These are phyloP conservation scores for Macrophomina pseudophaseolina DNA, from an alignment of 2,329 filamentous ascomycete genomes.

Conservation along the genomic window DNA sequence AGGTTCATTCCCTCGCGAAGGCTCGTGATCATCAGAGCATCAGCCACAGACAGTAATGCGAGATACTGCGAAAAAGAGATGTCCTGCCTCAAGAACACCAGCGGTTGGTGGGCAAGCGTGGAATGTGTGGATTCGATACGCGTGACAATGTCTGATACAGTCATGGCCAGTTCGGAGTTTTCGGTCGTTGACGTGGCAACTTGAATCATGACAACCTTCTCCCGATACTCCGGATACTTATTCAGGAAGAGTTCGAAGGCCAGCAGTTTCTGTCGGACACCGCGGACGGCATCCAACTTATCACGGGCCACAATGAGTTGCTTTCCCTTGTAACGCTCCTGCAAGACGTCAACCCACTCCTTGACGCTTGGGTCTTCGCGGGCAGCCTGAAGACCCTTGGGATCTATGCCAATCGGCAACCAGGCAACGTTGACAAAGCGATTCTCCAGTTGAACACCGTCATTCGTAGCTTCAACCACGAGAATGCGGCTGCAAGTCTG, in stretches of 20 bases:
- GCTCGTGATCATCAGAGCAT: conserved; percentile 92
- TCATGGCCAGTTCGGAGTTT: conserved; percentile 83
- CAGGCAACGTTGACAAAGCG: conserved; percentile 89
- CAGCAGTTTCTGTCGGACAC: conserved; percentile 90
- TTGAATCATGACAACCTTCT: conserved; percentile 88
- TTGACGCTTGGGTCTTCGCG: conserved; percentile 74
- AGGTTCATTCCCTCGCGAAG: conserved; percentile 97
- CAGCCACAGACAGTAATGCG: conserved; percentile 86
- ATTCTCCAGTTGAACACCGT: conserved; percentile 89
- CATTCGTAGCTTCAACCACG: conserved; percentile 84
- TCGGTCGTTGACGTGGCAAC: conserved; percentile 91
- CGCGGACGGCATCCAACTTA: conserved; percentile 90
- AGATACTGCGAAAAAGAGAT: conserved; percentile 92
- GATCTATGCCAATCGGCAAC: conserved; percentile 90
- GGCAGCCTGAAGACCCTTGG: conserved; percentile 72
- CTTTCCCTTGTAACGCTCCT: conserved; percentile 85
- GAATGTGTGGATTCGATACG: conserved; percentile 92
- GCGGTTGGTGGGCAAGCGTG: conserved; percentile 86
- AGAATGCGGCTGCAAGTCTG: conserved; percentile 93
- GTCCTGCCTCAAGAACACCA: conserved; percentile 94
- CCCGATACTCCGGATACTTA: conserved; percentile 87
- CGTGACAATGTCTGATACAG: conserved; percentile 91
- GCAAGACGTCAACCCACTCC: conserved; percentile 79
- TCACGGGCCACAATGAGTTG: conserved; percentile 90
- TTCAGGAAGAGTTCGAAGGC: conserved; percentile 94